Base-by-base conservation (phyloP, 768 basidiomycete genomes). In the Lactifluus pinguis region DNA sequence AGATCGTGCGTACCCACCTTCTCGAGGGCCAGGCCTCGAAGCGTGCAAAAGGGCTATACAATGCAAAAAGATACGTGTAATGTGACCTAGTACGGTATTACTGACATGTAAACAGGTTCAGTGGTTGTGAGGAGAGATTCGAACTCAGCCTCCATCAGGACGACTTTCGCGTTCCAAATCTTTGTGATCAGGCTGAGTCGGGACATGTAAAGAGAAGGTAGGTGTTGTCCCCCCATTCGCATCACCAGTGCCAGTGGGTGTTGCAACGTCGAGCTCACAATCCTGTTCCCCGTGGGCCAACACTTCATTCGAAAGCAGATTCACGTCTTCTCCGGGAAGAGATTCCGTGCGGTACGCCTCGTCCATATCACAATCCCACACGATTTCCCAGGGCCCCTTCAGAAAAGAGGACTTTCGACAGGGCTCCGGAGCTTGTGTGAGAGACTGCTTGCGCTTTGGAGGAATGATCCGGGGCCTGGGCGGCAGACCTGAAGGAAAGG, bases 351-450 rank as follows among this genome's bases (percentile, higher is more conserved):
- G 32, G 38, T 44, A n/a, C 8, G 17, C 15, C 11, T 41, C 51
- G 2, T 62, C 61, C 2, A 4, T 45, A 21, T 62, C 39, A 19
- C 32, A 53, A n/a, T 14, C 51, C 61, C 61, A 62, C 41, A 62
- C 13, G 2, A 48, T 53, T 47, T 54, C 57, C 56, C 61, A 58
- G 11, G 47, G 19, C 1, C 52, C 61, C 5, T 30, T 21, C n/a
- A 42, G n/a, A 25, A 53, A 34, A 17, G 57, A 55, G 1, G 48
- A 42, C 34, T 51, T 19, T 19, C n/a, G 39, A 36, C 25, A 41
- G 4, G 45, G 61, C n/a, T 58, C 47, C 53, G 61, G 61, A 32
- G 13, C 32, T 34, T 62, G 61, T 34, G 32, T 34, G 9, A 47
- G 30, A 15, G 25, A 25, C 25, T 36, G 48, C 47, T 53, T 57